Base-by-base conservation (phyloP, 1,284 basidiomycete species). In the Caloboletus firmus region DNA sequence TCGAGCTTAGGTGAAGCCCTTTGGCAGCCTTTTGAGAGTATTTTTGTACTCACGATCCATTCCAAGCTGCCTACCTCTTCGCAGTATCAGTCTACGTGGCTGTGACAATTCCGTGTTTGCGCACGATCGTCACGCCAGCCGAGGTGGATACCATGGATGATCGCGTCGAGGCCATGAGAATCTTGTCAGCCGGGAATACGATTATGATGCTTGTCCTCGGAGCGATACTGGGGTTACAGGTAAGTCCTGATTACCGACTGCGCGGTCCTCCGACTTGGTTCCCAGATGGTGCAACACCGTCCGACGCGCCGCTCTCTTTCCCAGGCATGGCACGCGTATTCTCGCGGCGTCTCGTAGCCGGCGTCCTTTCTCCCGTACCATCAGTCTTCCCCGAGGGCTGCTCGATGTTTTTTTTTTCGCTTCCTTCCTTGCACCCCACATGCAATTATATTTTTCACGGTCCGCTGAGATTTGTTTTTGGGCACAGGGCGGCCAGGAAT, bases 141-240 rank as follows among this genome's bases (percentile, higher is more conserved):
- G 71, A 76, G 35, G 78, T 79, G 8, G 84, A 91, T 54, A 84
- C 84, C 28, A 73, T 76, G 31, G 74, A 73, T 28, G 89, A 91
- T 69, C 82, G 82, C 60, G 68, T 89, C 56, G 87, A 93, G 66
- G 90, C 93, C 17, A 76, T 95, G 66, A 82, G 83, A 55, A 78
- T 95, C 6, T 76, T 95, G 26, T 83, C 87, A 22, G 93, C 93
- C 15, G 92, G 85, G 11, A 95, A 95, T 67, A 82, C 90, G 43
- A 87, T 96, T 56, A 85, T 91, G 54, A 84, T 87, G 49, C 75
- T 84, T 12, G 77, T 83, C 46, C 75, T 92, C 17, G 79, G 79
- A 24, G 79, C 77, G n/a, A 79, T 92, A 52, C 75, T 92, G 20
- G 66, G 74, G 47, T 75, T 92, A 49, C 89, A 92, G 83, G 89